Base-by-base conservation (phyloP, 164 flowering plant genomes). In the Stephania cephalantha region DNA sequence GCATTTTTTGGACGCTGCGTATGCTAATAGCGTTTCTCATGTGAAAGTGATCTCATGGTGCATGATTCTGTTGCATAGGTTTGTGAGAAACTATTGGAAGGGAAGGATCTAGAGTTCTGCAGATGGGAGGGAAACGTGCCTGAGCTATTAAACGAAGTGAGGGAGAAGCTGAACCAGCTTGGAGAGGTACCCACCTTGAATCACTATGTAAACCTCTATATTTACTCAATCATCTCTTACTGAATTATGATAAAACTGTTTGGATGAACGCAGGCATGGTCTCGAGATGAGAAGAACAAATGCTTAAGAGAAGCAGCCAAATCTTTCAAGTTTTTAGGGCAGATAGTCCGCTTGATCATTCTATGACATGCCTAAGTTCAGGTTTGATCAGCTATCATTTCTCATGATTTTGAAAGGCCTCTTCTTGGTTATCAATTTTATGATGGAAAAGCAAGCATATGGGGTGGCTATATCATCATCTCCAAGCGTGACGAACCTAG, bases 281-380 rank as follows among this genome's bases (percentile, higher is more conserved):
- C 91, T 17, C 83, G 99, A 35, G 88, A 89, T 78, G 90, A 85
- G 67, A 95, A 87, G 78, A 91, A 89, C 82, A 90, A 83, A 83
- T 91, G 97, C 90, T 84, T 95, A 72, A 90, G 82, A 77, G 99
- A 91, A 86, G 80, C 94, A 72, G 81, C 88, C 63, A 95, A 93
- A 83, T 86, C 94, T 20, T 91, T 91, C 80, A 83, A 78, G 65
- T 89, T 66, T 68, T 53, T 89, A 85, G 97, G 97, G 44, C 93
- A 91, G 85, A 93, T 95, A 22, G 88, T 95, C 68, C 86, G 95
- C 45, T 81, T 91, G 79, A 91, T 95, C 76, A 88, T 93, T 78
- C 77, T 87, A 68, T 89, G 81, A 80, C 64, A 70, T 25, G 22
- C 68, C 61, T 13, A 46, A 35, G 45, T 72, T 68, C 58, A 72